Evolutionary conservation across 2,329 filamentous ascomycete species (phyloP).

Genomic region (Truncatella angustata): DNA sequence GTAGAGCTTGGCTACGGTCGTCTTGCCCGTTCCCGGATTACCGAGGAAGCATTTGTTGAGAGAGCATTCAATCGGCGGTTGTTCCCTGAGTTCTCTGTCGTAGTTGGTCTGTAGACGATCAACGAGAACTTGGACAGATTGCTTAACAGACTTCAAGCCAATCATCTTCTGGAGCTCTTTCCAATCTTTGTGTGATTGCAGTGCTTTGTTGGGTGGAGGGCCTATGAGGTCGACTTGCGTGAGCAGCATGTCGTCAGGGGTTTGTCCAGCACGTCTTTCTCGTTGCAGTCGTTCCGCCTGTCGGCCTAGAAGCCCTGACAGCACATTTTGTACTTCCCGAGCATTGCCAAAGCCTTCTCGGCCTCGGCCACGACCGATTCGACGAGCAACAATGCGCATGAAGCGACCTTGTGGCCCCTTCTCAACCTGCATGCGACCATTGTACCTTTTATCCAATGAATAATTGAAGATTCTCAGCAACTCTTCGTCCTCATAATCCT

Average conservation of each 20-base stretch:
- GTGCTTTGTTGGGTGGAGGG: slow-evolving; percentile 25
- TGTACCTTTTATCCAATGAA: slow-evolving; percentile 54
- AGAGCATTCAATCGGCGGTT: slow-evolving; percentile 20
- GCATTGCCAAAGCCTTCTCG: slow-evolving; percentile 73
- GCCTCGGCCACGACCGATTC: slow-evolving; percentile 62
- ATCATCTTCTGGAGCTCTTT: slow-evolving; percentile 28
- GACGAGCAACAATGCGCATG: slow-evolving; percentile 58
- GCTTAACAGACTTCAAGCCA: slow-evolving; percentile 23
- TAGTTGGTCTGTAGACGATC: slow-evolving; percentile 27
- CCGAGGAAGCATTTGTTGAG: slow-evolving; percentile 29
- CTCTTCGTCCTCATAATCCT: slow-evolving; percentile 67
- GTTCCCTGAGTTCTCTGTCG: slow-evolving; percentile 23
- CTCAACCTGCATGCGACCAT: slow-evolving; percentile 56
- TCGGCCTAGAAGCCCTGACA: slow-evolving; percentile 52
- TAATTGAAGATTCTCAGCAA: slow-evolving; percentile 59
- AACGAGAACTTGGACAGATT: slow-evolving; percentile 39
- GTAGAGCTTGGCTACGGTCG: slow-evolving; percentile 28
- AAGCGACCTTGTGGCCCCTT: slow-evolving; percentile 59
- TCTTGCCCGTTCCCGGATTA: slow-evolving; percentile 29
- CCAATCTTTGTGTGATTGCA: slow-evolving; percentile 21
- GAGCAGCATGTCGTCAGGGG: slow-evolving; percentile 57
- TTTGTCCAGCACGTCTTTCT: slow-evolving; percentile 38
- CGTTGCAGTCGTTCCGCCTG: slow-evolving; percentile 56
- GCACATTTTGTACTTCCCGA: slow-evolving; percentile 61
- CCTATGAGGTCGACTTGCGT: slow-evolving; percentile 71